Conservation (phyloP, 1,284 basidiomycete genomes). For the Neolentinus lepideus region DNA sequence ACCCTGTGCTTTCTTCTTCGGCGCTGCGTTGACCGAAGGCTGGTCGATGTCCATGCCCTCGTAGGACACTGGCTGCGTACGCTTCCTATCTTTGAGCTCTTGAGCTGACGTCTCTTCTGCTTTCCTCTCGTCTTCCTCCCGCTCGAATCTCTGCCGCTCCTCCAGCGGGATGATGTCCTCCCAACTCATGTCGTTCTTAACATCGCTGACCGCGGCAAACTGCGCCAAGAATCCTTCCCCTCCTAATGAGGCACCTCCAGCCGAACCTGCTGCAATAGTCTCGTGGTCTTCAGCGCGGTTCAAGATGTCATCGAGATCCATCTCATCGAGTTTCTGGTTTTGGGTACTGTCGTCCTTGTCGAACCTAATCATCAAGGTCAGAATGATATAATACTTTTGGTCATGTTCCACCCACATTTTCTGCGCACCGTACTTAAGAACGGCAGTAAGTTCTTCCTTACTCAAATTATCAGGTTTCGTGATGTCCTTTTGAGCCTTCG, state of each 20-base stretch:
- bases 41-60: conserved; percentile 89
- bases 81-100: conserved; percentile 71
- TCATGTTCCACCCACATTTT: conserved; percentile 66
- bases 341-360: conserved; percentile 93
- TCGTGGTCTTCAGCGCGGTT: conserved; percentile 97
- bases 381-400: conserved; percentile 8
- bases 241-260: conserved; percentile 83
- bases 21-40: conserved; percentile 44
- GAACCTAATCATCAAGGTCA: conserved; percentile 52
- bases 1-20: conserved; percentile 67
- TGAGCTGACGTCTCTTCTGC: conserved; percentile 59
- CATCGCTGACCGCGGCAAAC: conserved; percentile 94
- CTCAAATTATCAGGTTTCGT: conserved; percentile 85
- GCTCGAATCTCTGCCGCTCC: conserved; percentile 82
- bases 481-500: conserved; percentile 70
- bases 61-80: conserved; percentile 82
- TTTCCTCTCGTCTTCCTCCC: conserved; percentile 73
- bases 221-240: conserved; percentile 95
- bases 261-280: conserved; percentile 76
- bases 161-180: conserved; percentile 98
- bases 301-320: conserved; percentile 98
- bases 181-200: conserved; percentile 98
- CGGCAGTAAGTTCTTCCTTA: conserved; percentile 97
- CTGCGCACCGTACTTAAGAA: conserved; percentile 97
- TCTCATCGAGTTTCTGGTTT: conserved; percentile 95